Evolutionary conservation across 768 basidiomycete species (phyloP).

Genomic region (Boletus eberwhitei): DNA sequence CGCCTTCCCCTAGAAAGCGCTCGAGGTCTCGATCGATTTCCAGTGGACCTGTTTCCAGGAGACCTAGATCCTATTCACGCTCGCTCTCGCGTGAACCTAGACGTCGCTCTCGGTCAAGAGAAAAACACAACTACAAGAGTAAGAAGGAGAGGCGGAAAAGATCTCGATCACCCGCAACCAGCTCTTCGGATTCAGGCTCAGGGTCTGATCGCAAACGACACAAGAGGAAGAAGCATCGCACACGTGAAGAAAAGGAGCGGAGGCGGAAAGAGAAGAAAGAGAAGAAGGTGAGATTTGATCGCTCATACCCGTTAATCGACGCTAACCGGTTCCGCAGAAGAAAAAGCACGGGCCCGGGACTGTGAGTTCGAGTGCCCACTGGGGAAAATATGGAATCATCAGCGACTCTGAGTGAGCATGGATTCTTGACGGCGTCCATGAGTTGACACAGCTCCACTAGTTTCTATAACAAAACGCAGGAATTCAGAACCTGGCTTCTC

Average conservation of each 20-base stretch:
- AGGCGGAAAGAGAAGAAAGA: conserved; percentile 67
- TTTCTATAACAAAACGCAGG: conserved; percentile 76
- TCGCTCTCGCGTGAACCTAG: conserved; percentile 26
- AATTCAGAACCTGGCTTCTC: conserved; percentile 90
- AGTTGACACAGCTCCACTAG: conserved; percentile 38
- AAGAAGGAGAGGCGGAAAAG: conserved; percentile 31
- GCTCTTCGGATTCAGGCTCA: conserved; percentile 35
- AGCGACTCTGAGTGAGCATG: conserved; percentile 72
- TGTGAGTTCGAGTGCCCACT: conserved; percentile 52
- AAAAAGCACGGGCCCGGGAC: conserved; percentile 42
- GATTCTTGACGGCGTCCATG: not conserved
- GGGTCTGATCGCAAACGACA: conserved; percentile 35
- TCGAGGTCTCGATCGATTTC: conserved; percentile 29
- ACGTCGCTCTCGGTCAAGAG: conserved; percentile 37
- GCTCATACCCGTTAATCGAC: not conserved
- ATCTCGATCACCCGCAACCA: conserved; percentile 40
- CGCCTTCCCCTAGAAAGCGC: conserved; percentile 18
- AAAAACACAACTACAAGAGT: conserved; percentile 18
- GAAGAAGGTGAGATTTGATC: conserved; percentile 48
- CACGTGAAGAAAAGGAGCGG: conserved; percentile 48
- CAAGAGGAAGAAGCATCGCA: conserved; percentile 45
- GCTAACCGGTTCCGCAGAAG: conserved; percentile 43
- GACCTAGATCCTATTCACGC: conserved; percentile 21
- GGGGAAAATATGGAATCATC: conserved; percentile 91
- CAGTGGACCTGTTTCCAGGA: conserved; percentile 11